Base-by-base conservation (phyloP, 169 alveolate genomes). In the Babesia bigemina region DNA sequence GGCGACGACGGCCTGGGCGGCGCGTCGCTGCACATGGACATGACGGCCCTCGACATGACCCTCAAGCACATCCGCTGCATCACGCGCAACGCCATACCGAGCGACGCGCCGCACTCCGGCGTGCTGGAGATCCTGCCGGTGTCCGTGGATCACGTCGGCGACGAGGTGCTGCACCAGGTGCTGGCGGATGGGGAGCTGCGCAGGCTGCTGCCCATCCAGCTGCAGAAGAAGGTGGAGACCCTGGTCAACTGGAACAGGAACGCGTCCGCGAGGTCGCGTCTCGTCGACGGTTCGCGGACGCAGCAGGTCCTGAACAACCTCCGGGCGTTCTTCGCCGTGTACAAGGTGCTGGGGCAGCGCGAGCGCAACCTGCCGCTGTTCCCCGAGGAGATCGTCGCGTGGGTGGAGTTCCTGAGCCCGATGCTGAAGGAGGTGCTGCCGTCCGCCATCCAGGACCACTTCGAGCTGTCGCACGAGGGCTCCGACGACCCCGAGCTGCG, bases 1-100 rank as follows among this genome's bases (percentile, higher is more conserved):
- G 99, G 99, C 45, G 99, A 96, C 83, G 99, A 98, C 83, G 99
- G 99, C 12, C 55, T 79, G 45, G 62, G 81, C 71, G 97, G 72
- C 96, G 96, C 83, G 98, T 97, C 42, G 71, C 87, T 55, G 63
- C 74, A 63, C 58, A 65, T 75, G 70, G 78, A 61, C 44, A 52
- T 52, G 12, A 45, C 47, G 2, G 49, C 60, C 4, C 63, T 71
- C 26, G 67, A 63, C 10, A 24, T 56, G 44, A 57, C 78, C 0
- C 71, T 77, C 14, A 63, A 70, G 47, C 76, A 79, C 50, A 71
- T 79, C 26, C 65, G 71, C 42, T 39, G 74, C 49, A 79, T 72
- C 19, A 79, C 70, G 28, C 87, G 78, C n/a, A 73, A 44, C 21
- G 13, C 53, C 2, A 36, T 49, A 10, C 29, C 24, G 4, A n/a